Conservation (phyloP, 1,139 yeast species). For the Debaryomyces nepalensis region DNA sequence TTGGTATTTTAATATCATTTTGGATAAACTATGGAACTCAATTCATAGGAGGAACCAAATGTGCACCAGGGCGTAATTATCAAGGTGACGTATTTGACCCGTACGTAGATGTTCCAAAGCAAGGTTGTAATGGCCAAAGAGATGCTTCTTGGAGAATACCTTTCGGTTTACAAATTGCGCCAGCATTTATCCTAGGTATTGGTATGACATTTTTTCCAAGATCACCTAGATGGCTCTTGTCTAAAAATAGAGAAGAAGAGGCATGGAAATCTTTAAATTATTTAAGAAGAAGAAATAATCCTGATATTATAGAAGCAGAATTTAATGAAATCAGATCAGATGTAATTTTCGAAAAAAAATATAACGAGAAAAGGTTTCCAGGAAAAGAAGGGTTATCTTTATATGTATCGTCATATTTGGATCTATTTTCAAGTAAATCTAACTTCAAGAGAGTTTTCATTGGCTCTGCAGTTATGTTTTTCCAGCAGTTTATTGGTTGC, state of each 20-base stretch:
- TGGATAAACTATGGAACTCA: slow-evolving; percentile 17
- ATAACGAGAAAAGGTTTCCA: slow-evolving; percentile 7
- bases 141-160: slow-evolving; percentile 22
- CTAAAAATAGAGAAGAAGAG: slow-evolving; percentile 46
- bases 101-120: slow-evolving; percentile 6
- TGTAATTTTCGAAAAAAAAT: slow-evolving; percentile 23
- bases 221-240: slow-evolving; percentile 54
- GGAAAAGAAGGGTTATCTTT: slow-evolving; percentile 9
- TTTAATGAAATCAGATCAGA: slow-evolving; percentile 27
- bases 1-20: slow-evolving; percentile 18
- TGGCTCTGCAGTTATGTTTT: slow-evolving; percentile 63
- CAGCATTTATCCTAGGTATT: slow-evolving; percentile 6
- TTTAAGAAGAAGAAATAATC: slow-evolving; percentile 17
- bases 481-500: slow-evolving; percentile 75
- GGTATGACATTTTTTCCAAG: slow-evolving; percentile 32
- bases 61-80: slow-evolving; percentile 12
- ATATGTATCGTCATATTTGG: slow-evolving; percentile 17
- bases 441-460: slow-evolving; percentile 53
- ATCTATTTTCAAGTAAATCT: slow-evolving; percentile 22
- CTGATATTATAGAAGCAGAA: slow-evolving; percentile 23
- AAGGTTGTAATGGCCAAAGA: slow-evolving; percentile 15
- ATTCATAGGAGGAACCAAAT: slow-evolving; percentile 15
- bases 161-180: slow-evolving; percentile 23
- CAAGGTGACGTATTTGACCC: slow-evolving; percentile 9
- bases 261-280: slow-evolving; percentile 32